Base-by-base conservation (phyloP, 2,329 filamentous ascomycete species). In the Pseudocercospora eumusae region DNA sequence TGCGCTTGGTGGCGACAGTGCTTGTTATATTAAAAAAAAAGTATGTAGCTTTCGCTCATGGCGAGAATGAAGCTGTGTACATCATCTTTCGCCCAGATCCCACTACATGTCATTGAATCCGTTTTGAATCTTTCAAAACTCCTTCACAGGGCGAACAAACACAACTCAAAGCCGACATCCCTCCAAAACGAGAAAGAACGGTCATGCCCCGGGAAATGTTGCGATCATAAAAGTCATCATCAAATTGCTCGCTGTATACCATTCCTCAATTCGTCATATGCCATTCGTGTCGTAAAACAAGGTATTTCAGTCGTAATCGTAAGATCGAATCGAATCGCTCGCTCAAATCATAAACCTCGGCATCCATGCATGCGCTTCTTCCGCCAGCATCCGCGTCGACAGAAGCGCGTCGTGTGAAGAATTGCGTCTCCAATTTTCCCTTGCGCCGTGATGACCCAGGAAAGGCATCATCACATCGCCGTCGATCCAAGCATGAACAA, bases 201-300 rank as follows among this genome's bases (percentile, higher is more conserved):
- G 13, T 40, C 15, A 40, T 15, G n/a, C 9, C 36, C 15, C 3
- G n/a, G 15, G 6, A 18, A 40, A 40, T 7, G 4, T 40, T 5
- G 36, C 13, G 5, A 40, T 18, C 36, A 6, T 18, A 18, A 40
- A 40, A 40, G 7, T 40, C 36, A 18, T 40, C 36, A 40, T 40
- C 36, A 47, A 23, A 47, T 47, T 47, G 36, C 36, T 40, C 36
- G 36, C 44, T 21, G 44, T 47, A 47, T 47, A 47, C 23, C 20
- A 47, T 47, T 47, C 44, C 10, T 47, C 44, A 18, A 23, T 47
- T 47, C 44, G 44, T 47, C 44, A 25, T 47, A 23, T 47, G 18
- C 44, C 36, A 40, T 21, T 47, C 44, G 18, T 25, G 23, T 47
- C 44, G 44, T 47, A 21, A 47, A 47, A 47, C 23, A 47, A 47